A percentile compares a stretch with the other conserved stretches of the same genome.
Evolutionary conservation across 2,329 filamentous ascomycete species (phyloP).

Genomic region (Aspergillus aculeatinus): DNA sequence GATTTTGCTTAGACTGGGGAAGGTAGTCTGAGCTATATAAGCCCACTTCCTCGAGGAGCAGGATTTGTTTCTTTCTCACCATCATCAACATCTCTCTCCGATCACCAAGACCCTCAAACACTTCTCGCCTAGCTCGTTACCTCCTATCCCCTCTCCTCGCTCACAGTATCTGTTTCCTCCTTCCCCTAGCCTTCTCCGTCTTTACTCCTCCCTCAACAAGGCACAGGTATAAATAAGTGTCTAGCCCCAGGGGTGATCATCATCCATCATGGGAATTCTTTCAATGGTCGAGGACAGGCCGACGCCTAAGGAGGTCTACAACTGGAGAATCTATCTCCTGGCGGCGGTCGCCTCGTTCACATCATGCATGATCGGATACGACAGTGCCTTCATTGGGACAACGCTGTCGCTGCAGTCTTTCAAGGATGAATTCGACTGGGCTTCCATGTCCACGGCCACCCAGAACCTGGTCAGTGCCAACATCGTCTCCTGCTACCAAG

Average conservation of each 20-base stretch:
- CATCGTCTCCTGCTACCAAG: slow-evolving; percentile 79
- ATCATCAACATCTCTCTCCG: not conserved
- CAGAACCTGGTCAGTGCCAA: slow-evolving; percentile 65
- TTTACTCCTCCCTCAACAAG: not conserved
- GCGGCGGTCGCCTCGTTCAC: slow-evolving; percentile 57
- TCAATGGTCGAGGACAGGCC: slow-evolving; percentile 49
- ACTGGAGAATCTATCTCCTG: slow-evolving; percentile 58
- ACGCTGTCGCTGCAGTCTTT: slow-evolving; percentile 72
- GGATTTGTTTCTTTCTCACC: not conserved
- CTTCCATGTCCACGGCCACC: slow-evolving; percentile 40
- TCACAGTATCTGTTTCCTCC: not conserved
- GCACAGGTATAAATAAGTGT: not conserved
- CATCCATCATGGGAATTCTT: slow-evolving; percentile 41
- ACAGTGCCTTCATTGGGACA: slow-evolving; percentile 76
- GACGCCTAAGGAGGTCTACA: slow-evolving; percentile 59
- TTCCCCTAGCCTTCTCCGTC: not conserved
- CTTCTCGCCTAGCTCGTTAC: not conserved
- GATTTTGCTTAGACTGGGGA: not conserved
- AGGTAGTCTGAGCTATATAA: not conserved
- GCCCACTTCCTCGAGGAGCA: not conserved
- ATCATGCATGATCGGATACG: slow-evolving; percentile 61
- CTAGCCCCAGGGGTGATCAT: not conserved
- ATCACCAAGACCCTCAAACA: not conserved
- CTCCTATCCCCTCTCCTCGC: not conserved
- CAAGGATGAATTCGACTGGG: slow-evolving; percentile 65